Conservation (phyloP, 2,329 filamentous ascomycete genomes). For the Alternaria viburni region DNA sequence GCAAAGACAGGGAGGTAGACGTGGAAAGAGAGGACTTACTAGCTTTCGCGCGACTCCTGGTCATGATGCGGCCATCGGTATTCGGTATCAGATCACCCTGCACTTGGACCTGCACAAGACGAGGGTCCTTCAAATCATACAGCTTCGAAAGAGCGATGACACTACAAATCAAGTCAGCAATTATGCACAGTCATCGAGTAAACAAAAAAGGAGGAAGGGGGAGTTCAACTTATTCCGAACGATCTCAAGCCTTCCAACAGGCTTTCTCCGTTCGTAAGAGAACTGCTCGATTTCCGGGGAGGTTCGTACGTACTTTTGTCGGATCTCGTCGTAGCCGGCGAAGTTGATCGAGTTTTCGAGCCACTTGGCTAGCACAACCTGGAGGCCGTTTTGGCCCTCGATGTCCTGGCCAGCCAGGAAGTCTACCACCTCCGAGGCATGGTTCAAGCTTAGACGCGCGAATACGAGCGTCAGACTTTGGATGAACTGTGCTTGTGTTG, state of each 20-base stretch:
- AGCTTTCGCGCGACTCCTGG: slow-evolving; percentile 83
- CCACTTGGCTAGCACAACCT: slow-evolving; percentile 93
- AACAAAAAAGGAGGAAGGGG: not conserved
- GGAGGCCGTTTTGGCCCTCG: slow-evolving; percentile 78
- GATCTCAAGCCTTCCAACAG: not conserved
- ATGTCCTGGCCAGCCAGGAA: slow-evolving; percentile 88
- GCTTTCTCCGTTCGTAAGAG: not conserved
- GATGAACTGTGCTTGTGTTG: slow-evolving; percentile 86
- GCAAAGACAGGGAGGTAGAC: not conserved
- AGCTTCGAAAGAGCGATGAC: slow-evolving; percentile 93
- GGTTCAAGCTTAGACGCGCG: slow-evolving; percentile 83
- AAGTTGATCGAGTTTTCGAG: slow-evolving; percentile 96
- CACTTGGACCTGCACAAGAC: slow-evolving; percentile 79
- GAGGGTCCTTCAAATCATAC: slow-evolving; percentile 83
- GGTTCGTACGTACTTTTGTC: slow-evolving; percentile 77
- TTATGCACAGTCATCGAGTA: not conserved
- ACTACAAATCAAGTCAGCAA: slow-evolving; percentile 53
- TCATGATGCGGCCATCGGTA: slow-evolving; percentile 82
- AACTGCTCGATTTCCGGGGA: not conserved
- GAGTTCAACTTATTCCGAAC: slow-evolving; percentile 5
- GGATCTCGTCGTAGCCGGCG: slow-evolving; percentile 96
- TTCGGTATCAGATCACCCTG: slow-evolving; percentile 88
- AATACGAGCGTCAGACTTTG: slow-evolving; percentile 96
- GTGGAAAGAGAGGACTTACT: slow-evolving; percentile 59
- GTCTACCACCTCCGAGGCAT: slow-evolving; percentile 86